Evolutionary conservation across 345 rosid genomes (phyloP).

Genomic region (Rhizophora apiculata): DNA sequence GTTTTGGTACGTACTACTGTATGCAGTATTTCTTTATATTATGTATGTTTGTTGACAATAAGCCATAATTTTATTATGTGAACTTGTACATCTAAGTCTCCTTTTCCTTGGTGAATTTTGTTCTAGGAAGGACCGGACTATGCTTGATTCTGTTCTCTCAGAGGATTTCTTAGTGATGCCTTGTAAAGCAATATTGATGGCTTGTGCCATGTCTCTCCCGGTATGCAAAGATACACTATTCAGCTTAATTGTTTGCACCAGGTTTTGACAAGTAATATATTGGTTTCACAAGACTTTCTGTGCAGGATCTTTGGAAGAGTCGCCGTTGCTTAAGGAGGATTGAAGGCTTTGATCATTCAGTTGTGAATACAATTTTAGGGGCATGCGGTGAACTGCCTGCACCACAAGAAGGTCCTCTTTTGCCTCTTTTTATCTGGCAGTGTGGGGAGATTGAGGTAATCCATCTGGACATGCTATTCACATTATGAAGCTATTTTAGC

Average conservation of each 20-base stretch:
- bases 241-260: neutral
- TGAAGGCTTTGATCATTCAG: constrained; percentile 85
- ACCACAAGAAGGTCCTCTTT: constrained; percentile 60
- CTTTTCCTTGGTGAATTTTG: constrained; percentile 1
- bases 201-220: constrained; percentile 81
- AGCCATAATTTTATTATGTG: neutral
- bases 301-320: constrained; percentile 85
- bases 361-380: constrained; percentile 73
- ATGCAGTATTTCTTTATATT: neutral
- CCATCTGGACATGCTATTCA: neutral
- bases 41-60: neutral
- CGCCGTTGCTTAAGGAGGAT: constrained; percentile 58
- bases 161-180: constrained; percentile 65
- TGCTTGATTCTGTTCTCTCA: constrained; percentile 60
- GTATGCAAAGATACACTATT: constrained; percentile 37
- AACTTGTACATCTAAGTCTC: neutral
- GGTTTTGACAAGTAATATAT: neutral
- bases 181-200: constrained; percentile 70
- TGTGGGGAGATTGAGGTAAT: constrained; percentile 79
- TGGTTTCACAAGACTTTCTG: neutral
- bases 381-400: constrained; percentile 70
- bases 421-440: constrained; percentile 79
- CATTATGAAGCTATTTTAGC: neutral
- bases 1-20: constrained; percentile 58
- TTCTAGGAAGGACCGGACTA: constrained; percentile 74